Percentiles rank a stretch among this genome's conserved stretches.
phyloP scores from a whole-genome alignment of 192 early-diverging fungal genomes.

The Backusella luteola region DNA sequence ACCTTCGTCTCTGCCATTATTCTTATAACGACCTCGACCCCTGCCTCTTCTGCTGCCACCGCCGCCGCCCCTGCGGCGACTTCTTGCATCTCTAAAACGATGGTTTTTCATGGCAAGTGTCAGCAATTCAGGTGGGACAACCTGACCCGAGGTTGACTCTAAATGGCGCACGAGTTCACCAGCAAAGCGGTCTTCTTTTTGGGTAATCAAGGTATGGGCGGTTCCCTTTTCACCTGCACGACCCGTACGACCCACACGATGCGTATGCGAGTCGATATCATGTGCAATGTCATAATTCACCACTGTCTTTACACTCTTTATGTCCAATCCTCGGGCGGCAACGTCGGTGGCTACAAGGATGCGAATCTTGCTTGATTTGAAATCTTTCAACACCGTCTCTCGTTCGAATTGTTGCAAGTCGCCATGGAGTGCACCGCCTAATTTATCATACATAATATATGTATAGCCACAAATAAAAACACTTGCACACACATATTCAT shows the following conservation, averaged over 20 bases:
- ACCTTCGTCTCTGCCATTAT: background rate
- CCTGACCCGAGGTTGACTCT: constrained; percentile 47
- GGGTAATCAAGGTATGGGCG: constrained; percentile 59
- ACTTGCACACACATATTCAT: background rate
- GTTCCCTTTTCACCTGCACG: constrained; percentile 70
- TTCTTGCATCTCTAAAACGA: constrained; percentile 53
- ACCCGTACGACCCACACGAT: constrained; percentile 73
- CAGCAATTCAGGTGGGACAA: constrained; percentile 46
- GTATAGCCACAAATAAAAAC: background rate
- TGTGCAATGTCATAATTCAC: constrained; percentile 80
- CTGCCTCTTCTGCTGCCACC: constrained; percentile 27
- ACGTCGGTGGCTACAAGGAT: constrained; percentile 68
- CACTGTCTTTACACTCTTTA: constrained; percentile 70
- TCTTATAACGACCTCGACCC: constrained; percentile 4
- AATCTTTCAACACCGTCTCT: constrained; percentile 69
- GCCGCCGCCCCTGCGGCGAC: constrained; percentile 34
- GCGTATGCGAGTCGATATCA: constrained; percentile 84
- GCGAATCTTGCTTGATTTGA: constrained; percentile 56
- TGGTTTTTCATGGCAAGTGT: constrained; percentile 56
- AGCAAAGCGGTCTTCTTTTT: constrained; percentile 66
- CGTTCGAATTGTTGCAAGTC: constrained; percentile 76
- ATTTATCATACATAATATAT: background rate
- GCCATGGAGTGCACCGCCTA: constrained; percentile 61
- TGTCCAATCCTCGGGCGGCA: constrained; percentile 80
- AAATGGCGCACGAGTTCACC: constrained; percentile 61